A percentile compares a stretch with the other conserved stretches of the same genome.
Evolutionary conservation across 2,329 filamentous ascomycete genomes (phyloP).

Genomic region (Cryphonectria naterciae): DNA sequence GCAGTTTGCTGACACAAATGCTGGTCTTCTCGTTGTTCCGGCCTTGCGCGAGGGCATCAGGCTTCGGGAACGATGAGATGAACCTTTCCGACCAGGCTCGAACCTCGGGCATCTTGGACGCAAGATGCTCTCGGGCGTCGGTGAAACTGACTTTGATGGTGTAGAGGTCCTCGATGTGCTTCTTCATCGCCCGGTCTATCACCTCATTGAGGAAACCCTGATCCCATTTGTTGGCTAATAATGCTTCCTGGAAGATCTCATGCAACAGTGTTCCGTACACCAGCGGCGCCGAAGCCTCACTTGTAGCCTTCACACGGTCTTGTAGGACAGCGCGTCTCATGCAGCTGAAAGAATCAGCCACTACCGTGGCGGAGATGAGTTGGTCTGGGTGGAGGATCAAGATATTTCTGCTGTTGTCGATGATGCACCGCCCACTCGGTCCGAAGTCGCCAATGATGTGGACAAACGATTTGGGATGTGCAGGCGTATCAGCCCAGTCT

Average conservation of each 20-base stretch:
- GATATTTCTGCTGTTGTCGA: constrained; percentile 83
- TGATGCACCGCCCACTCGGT: constrained; percentile 70
- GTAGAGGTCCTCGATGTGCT: constrained; percentile 87
- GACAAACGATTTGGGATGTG: constrained; percentile 74
- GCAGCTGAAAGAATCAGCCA: constrained; percentile 95
- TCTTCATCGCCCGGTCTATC: constrained; percentile 71
- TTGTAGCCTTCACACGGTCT: constrained; percentile 90
- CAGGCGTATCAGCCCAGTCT: constrained; percentile 84
- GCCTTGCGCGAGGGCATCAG: constrained; percentile 76
- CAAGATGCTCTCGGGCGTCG: constrained; percentile 77
- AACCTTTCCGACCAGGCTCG: constrained; percentile 84
- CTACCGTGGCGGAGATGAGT: constrained; percentile 89
- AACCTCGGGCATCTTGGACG: constrained; percentile 81
- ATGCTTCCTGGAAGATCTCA: constrained; percentile 90
- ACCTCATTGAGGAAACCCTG: constrained; percentile 65
- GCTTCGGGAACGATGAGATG: constrained; percentile 66
- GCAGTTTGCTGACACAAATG: constrained; percentile 88
- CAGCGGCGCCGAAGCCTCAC: constrained; percentile 76
- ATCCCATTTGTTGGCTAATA: constrained; percentile 84
- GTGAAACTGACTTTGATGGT: constrained; percentile 76
- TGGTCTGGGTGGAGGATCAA: constrained; percentile 94
- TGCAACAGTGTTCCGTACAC: constrained; percentile 94
- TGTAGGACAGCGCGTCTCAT: constrained; percentile 89
- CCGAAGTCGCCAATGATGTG: constrained; percentile 85
- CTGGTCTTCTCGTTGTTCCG: constrained; percentile 75